These are phyloP conservation scores for Saxophila tyrrhenica DNA, from an alignment of 495 filamentous ascomycete species.

Conservation along the genomic window DNA sequence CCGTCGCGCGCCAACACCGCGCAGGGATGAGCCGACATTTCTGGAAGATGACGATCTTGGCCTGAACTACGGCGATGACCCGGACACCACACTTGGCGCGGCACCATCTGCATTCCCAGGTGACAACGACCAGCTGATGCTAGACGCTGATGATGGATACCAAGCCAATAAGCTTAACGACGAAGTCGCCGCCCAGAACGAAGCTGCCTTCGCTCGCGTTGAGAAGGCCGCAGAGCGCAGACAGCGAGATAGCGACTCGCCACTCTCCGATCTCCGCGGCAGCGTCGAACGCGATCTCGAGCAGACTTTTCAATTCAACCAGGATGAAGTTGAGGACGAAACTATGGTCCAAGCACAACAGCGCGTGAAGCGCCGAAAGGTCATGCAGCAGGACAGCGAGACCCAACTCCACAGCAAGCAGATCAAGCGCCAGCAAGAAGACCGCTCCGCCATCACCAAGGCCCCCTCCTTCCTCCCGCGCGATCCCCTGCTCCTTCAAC, in stretches of 20 bases:
- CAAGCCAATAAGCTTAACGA: slow-evolving; percentile 24
- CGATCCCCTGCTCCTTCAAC: slow-evolving; percentile 69
- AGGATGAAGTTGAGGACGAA: slow-evolving; percentile 26
- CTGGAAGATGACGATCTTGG: slow-evolving; percentile 50
- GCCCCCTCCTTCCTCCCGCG: slow-evolving; percentile 68
- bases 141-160: slow-evolving; percentile 34
- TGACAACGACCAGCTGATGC: slow-evolving; percentile 47
- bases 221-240: slow-evolving; percentile 34
- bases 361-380: slow-evolving; percentile 62
- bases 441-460: slow-evolving; percentile 70
- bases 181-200: slow-evolving; percentile 12
- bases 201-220: slow-evolving; percentile 26
- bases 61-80: slow-evolving; percentile 44
- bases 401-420: slow-evolving; percentile 46
- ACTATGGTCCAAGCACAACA: slow-evolving; percentile 48
- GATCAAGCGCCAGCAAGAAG: slow-evolving; percentile 69
- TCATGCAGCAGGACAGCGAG: slow-evolving; percentile 56
- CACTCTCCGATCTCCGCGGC: slow-evolving; percentile 47
- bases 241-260: slow-evolving; percentile 53
- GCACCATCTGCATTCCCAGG: slow-evolving; percentile 7
- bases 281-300: slow-evolving; percentile 48
- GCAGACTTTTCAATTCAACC: slow-evolving; percentile 29
- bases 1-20: slow-evolving; percentile 60
- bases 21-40: slow-evolving; percentile 55
- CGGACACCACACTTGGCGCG: slow-evolving; percentile 3